Evolutionary conservation across 805 yeast species (phyloP).

Genomic region (Wickerhamia fluorescens): DNA sequence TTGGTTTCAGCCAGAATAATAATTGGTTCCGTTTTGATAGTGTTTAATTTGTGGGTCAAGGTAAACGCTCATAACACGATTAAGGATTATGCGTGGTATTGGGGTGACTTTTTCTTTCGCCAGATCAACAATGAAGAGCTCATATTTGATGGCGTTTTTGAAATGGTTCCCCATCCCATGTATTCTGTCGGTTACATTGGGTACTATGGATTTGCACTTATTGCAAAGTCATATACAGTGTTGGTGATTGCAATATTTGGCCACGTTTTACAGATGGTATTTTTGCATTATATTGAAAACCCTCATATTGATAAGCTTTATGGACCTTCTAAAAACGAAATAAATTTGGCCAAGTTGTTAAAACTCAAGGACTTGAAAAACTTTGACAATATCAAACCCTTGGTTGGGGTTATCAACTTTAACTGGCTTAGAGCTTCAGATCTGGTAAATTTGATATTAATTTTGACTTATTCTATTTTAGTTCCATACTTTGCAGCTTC

Average conservation of each 20-base stretch:
- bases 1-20: constrained; percentile 45
- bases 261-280: constrained; percentile 70
- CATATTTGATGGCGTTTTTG: constrained; percentile 84
- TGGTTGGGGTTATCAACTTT: constrained; percentile 59
- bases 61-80: constrained; percentile 83
- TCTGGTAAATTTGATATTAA: constrained; percentile 39
- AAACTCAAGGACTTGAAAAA: constrained; percentile 43
- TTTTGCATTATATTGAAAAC: constrained; percentile 68
- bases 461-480: constrained; percentile 34
- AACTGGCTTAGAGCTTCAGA: constrained; percentile 60
- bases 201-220: constrained; percentile 75
- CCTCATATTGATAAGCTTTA: constrained; percentile 83
- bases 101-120: constrained; percentile 89
- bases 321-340: constrained; percentile 40
- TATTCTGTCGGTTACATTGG: constrained; percentile 86
- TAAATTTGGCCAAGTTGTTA: constrained; percentile 28
- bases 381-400: constrained; percentile 38
- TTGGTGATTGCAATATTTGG: constrained; percentile 65
- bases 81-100: constrained; percentile 89
- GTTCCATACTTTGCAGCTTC: constrained; percentile 32
- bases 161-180: constrained; percentile 90
- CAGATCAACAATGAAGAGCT: constrained; percentile 56
- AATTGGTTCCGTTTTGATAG: constrained; percentile 53
- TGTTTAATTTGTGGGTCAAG: constrained; percentile 80
- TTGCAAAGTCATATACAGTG: constrained; percentile 66